Base-by-base conservation (phyloP, 2,329 filamentous ascomycete species). In the Talaromyces verruculosus region DNA sequence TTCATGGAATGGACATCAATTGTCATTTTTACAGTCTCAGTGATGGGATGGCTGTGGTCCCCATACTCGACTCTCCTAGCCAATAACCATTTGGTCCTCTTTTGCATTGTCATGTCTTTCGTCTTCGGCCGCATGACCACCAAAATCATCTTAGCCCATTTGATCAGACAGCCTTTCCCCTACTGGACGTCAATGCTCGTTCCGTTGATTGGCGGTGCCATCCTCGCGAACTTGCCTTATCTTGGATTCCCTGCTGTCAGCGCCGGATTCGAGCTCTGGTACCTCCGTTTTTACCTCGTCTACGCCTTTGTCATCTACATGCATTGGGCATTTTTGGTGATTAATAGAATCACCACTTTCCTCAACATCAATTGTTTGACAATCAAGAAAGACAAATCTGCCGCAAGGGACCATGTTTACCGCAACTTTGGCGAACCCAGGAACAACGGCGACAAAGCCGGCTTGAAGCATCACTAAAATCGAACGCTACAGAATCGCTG, bases 51-150 rank as follows among this genome's bases (percentile, higher is more conserved):
- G 95, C 83, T 98, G 2, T 95, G 91, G 76, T 96, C 92, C 17
- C 93, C 94, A 0, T 87, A 96, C 82, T 96, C 93, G 67, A 89
- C 87, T 11, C 81, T 99, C 43, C 85, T 96, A 75, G 80, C 82
- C 41, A 88, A 96, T 67, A 97, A 98, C 80, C 91, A 95, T 74
- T 86, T 99, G 1, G 88, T 96, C 11, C 86, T 98, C 57, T 96
- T 97, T 79, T 97, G 93, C 82, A 80, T 96, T 67, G 96, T 92
- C 67, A 91, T 98, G 84, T 91, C 92, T n/a, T 93, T 98, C 73
- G 95, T 97, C 67, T 98, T 99, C 78, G 95, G 95, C 41, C 90
- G 95, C 71, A 93, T 99, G 89, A 98, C 95, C 0, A 99, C 95
- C 45, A 99, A 98, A 83, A 98, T 98, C 79, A 99, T 99, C 75